Base-by-base conservation (phyloP, 139 green algal genomes). In the Coccomyxa sp. region DNA sequence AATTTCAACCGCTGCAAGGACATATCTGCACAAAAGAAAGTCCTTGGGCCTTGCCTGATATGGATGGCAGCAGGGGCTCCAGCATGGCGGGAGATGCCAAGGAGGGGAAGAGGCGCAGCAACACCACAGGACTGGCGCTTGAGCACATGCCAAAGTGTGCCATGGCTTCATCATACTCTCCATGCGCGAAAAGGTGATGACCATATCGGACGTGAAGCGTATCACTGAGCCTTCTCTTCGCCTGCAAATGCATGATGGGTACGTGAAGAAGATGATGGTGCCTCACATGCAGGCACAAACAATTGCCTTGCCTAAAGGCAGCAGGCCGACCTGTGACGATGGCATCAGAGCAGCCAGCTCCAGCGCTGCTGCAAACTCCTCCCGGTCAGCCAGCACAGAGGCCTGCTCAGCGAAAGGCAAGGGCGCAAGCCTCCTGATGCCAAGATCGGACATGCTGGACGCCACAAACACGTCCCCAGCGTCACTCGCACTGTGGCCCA, bases 111-210 rank as follows among this genome's bases (percentile, higher is more conserved):
- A 94, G 87, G 28, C 82, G 77, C 78, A 96, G 89, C 63, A 96
- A 87, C 63, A 92, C 77, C n/a, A 92, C 51, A 0, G 90, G 85
- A 31, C 80, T 90, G 38, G 84, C 82, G 25, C 75, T 79, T 38
- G 78, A 66, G 68, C 84, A 94, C 82, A 94, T 91, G 59, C 87
- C 90, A 79, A 97, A 90, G 77, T 97, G 93, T 0, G 89, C 90
- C 85, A 97, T 90, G 0, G 88, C 94, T 78, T 94, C 91, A 1
- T 97, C 94, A 79, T 87, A 93, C n/a, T 93, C 86, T 11, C 90
- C 92, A 58, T 79, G 60, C 67, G 66, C 81, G 84, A 96, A 96
- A 81, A 97, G 88, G 58, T 89, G 82, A 38, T 91, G 86, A 0
- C 89, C 94, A 87, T 95, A 97, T 45, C 88, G 74, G 75, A 92